Evolutionary conservation across 192 early-diverging fungal genomes (phyloP), one percentile per base, ranked within the genome.

Genomic region (Linnemannia exigua): DNA sequence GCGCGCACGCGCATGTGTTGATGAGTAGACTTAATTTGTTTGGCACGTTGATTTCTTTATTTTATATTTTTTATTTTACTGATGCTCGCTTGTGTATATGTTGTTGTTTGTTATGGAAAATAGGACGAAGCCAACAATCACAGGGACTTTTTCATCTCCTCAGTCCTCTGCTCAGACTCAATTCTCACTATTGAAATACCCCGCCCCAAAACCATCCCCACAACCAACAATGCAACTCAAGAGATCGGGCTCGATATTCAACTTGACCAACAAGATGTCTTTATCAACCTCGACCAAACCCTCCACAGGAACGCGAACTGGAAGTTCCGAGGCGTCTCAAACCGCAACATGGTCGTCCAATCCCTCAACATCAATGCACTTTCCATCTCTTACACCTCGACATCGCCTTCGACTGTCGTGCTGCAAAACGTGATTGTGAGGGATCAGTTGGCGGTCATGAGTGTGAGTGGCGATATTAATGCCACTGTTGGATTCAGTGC

Each of bases 181-280:
- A 79, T 84, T 16, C 33, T 84, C 61, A 84, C 82, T 0, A 75
- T 84, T 20, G 82, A 84, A 67, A 79, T 84, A 72, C 82, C 82
- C 16, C 58, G 58, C 28, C 58, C 58, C 4, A 28, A 31, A 2
- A n/a, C 58, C 25, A 3, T 31, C 58, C 8, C 28, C 28, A 15
- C 52, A 5, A n/a, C n/a, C 58, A 28, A 8, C 8, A 28, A 67
- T 31, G 52, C 67, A 46, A 41, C 72, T 2, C 17, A 51, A 8
- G 82, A 84, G 33, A 51, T 84, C 4, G 74, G 51, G 1, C 25
- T 84, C 1, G 76, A 84, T n/a, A 77, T 67, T 19, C 15, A 61
- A 44, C 33, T 84, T 22, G 76, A 84, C 74, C 76, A 79, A 17
- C 82, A 84, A 28, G 82, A 84, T 19, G 36, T 84, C 17, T 70